These are phyloP conservation scores for Pseudogymnoascus sp. DNA, from an alignment of 2,329 filamentous ascomycete species.

Conservation along the genomic window DNA sequence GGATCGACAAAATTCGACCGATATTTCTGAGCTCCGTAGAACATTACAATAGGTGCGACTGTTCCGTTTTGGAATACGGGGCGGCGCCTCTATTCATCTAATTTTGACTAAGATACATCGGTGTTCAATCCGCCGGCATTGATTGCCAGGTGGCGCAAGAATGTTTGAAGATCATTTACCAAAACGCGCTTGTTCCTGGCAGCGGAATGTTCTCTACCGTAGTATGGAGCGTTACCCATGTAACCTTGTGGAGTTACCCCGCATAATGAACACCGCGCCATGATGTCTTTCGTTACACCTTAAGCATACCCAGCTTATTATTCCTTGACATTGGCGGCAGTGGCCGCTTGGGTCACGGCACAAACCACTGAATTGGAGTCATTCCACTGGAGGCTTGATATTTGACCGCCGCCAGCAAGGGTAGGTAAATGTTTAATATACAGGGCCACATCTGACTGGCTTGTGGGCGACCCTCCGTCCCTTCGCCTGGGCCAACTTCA, in stretches of 20 bases:
- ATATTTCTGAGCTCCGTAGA: background rate
- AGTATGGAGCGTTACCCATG: background rate
- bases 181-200: background rate
- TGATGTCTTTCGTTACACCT: background rate
- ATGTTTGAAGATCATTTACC: background rate
- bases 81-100: background rate
- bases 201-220: background rate
- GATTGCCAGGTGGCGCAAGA: background rate
- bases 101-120: background rate
- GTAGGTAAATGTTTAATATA: background rate
- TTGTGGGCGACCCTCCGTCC: background rate
- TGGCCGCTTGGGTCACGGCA: background rate
- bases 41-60: background rate
- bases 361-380: background rate
- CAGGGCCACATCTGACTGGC: background rate
- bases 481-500: background rate
- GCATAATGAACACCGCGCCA: background rate
- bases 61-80: background rate
- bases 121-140: background rate
- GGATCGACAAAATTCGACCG: background rate
- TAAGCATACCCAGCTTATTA: background rate
- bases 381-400: background rate
- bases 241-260: background rate
- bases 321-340: background rate
- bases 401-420: background rate